Conservation (phyloP, 192 early-diverging fungal species). For the Obelidium mucronatum region DNA sequence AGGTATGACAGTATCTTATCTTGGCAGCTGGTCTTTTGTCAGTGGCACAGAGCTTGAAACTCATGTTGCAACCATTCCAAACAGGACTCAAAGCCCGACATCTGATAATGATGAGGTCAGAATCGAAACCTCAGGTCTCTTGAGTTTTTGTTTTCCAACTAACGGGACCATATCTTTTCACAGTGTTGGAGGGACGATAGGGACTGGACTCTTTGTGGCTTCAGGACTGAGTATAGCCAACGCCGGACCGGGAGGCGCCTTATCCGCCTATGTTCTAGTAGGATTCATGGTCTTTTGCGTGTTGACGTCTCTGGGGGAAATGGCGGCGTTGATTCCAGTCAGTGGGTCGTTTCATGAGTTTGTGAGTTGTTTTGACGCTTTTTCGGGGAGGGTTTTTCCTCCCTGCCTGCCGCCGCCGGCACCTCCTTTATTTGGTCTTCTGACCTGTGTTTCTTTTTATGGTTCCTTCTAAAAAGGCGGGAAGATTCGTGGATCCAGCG, state of each 20-base stretch:
- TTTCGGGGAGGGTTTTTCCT: neutral
- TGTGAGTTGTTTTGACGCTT: slow-evolving; percentile 53
- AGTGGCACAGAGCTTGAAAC: too few species aligned
- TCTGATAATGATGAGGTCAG: slow-evolving; percentile 42
- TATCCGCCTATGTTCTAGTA: slow-evolving; percentile 76
- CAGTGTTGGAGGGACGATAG: slow-evolving; percentile 80
- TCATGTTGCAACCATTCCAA: too few species aligned
- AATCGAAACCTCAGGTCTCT: neutral
- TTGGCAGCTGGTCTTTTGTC: too few species aligned
- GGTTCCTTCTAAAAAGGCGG: slow-evolving; percentile 33
- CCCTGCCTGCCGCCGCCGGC: neutral
- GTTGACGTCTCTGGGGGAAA: slow-evolving; percentile 84
- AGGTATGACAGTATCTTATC: neutral
- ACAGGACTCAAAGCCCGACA: slow-evolving; percentile 32
- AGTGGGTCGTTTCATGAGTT: slow-evolving; percentile 65
- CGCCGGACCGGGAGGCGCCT: slow-evolving; percentile 80
- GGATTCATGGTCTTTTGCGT: slow-evolving; percentile 63
- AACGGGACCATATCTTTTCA: slow-evolving; percentile 23
- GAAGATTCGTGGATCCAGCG: slow-evolving; percentile 80
- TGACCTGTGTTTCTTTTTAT: neutral
- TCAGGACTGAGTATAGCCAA: slow-evolving; percentile 71
- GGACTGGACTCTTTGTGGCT: slow-evolving; percentile 59
- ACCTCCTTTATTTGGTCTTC: neutral
- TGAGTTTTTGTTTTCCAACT: too few species aligned
- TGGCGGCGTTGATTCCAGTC: slow-evolving; percentile 83